These are phyloP conservation scores for Dactylellina sp. DNA, from an alignment of 2,329 filamentous ascomycete genomes.

Conservation along the genomic window DNA sequence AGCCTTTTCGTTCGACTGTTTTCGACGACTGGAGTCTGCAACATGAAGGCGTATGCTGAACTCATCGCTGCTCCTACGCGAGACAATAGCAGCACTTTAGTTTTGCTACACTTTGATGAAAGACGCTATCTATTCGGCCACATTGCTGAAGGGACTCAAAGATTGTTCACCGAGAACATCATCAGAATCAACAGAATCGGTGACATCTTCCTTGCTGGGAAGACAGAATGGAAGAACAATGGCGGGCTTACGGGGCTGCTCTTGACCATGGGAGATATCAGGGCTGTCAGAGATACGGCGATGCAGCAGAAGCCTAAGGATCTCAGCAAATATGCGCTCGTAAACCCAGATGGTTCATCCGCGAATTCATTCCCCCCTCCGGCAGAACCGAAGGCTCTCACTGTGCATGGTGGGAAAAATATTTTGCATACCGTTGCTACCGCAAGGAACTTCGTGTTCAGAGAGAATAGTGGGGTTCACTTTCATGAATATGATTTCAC, in stretches of 20 bases:
- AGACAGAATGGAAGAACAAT: constrained; percentile 77
- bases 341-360: constrained; percentile 59
- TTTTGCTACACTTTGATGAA: constrained; percentile 83
- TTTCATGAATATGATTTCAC: constrained; percentile 57
- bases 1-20: constrained; percentile 37
- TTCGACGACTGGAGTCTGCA: constrained; percentile 53
- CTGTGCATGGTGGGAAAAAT: constrained; percentile 84
- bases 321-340: constrained; percentile 58
- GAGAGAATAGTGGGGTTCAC: constrained; percentile 73
- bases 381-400: constrained; percentile 65
- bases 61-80: constrained; percentile 84
- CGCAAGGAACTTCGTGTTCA: constrained; percentile 84
- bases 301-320: constrained; percentile 65
- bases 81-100: constrained; percentile 83
- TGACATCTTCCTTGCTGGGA: constrained; percentile 85
- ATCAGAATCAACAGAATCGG: constrained; percentile 74
- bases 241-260: constrained; percentile 88
- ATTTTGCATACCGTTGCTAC: constrained; percentile 84
- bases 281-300: constrained; percentile 64
- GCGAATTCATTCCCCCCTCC: constrained; percentile 45
- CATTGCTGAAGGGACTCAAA: constrained; percentile 84
- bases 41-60: constrained; percentile 80
- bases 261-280: constrained; percentile 80
- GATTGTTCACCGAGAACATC: constrained; percentile 77
- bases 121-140: constrained; percentile 88